These are phyloP conservation scores for Pelargonium myrrhifolium DNA, from an alignment of 441 rosid genomes.

Conservation along the genomic window DNA sequence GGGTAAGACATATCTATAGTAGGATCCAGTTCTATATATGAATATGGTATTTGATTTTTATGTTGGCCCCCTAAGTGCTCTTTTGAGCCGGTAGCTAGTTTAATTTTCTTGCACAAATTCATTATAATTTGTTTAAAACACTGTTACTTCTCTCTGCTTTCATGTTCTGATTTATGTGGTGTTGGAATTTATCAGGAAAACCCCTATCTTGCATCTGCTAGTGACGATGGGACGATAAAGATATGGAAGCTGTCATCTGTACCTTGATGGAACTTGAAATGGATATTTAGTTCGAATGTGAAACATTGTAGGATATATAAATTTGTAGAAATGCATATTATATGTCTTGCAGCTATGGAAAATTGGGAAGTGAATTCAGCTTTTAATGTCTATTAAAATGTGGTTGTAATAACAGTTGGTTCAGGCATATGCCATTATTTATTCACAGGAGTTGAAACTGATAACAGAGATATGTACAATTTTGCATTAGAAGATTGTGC, in stretches of 20 bases:
- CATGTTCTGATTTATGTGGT: not conserved
- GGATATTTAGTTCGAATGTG: not conserved
- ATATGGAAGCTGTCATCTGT: constrained; percentile 63
- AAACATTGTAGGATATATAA: not conserved
- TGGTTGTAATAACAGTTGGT: no score
- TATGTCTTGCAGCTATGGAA: no score
- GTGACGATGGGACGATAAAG: constrained; percentile 79
- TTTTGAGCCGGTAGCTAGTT: not conserved
- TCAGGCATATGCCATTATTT: no score
- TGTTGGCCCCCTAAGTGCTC: not conserved
- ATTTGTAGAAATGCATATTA: no score
- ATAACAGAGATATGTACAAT: no score
- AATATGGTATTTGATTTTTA: not conserved
- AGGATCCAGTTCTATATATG: not conserved
- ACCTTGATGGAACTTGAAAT: constrained; percentile 21
- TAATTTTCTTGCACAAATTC: not conserved
- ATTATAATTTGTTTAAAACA: not conserved
- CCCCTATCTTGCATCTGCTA: constrained; percentile 64
- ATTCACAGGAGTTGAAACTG: no score
- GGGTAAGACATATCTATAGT: constrained; percentile 44
- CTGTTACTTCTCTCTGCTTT: not conserved
- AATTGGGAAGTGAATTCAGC: no score
- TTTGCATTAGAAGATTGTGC: no score
- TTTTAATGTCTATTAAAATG: no score
- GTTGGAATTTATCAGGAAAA: constrained; percentile 42